Conservation (phyloP, 2,329 filamentous ascomycete genomes). For the Sphaerulina vaccinii region DNA sequence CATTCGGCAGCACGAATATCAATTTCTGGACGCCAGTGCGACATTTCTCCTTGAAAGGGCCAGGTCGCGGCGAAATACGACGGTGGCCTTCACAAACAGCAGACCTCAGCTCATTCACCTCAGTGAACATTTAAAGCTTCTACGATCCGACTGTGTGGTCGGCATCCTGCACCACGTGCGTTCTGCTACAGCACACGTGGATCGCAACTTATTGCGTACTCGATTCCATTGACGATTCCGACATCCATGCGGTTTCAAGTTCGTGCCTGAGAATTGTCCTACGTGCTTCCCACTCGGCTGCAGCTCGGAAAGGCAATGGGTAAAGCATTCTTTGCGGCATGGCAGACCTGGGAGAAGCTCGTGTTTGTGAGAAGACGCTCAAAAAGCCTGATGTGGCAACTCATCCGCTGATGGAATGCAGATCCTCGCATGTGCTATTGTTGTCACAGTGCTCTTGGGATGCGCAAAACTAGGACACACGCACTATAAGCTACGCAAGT, state of each 20-base stretch:
- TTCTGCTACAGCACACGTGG: not conserved
- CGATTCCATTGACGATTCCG: not conserved
- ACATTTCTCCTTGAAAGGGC: not conserved
- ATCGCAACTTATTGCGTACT: not conserved
- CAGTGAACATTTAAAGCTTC: not conserved
- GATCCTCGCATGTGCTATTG: slow-evolving; percentile 71
- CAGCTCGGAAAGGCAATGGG: too few species aligned
- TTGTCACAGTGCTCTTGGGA: slow-evolving; percentile 66
- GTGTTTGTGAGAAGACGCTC: slow-evolving; percentile 69
- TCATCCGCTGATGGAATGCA: slow-evolving; percentile 42
- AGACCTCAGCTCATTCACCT: not conserved
- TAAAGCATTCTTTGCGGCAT: slow-evolving; percentile 49
- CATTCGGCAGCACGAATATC: not conserved
- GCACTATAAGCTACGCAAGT: slow-evolving; percentile 44
- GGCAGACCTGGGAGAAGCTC: slow-evolving; percentile 87
- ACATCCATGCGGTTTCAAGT: not conserved
- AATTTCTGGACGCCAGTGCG: not conserved
- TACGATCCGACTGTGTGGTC: not conserved
- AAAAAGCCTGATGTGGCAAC: slow-evolving; percentile 15
- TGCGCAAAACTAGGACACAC: slow-evolving; percentile 60
- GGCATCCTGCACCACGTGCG: not conserved
- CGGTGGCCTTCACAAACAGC: not conserved
- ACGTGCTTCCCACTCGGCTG: too few species aligned
- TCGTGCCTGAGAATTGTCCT: not conserved
- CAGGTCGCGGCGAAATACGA: not conserved